Conservation (phyloP, 75 land plant genomes). For the Sequoiadendron giganteum region DNA sequence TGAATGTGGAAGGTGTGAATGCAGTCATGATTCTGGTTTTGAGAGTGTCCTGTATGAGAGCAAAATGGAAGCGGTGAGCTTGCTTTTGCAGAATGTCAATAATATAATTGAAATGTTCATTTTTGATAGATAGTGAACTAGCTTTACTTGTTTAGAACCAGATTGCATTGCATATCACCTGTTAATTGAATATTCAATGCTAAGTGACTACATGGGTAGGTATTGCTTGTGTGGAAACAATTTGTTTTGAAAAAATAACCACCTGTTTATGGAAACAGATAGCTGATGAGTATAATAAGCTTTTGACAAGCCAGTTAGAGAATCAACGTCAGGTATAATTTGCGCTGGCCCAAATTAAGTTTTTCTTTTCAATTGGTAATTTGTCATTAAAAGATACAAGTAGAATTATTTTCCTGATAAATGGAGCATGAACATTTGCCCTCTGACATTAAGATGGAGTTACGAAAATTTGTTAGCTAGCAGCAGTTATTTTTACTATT, state of each 20-base stretch:
- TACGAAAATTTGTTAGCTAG: background rate
- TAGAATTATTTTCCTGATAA: background rate
- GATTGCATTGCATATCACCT: background rate
- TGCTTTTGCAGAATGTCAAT: background rate
- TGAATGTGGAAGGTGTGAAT: conserved; percentile 64
- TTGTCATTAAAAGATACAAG: background rate
- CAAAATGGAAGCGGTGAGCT: conserved; percentile 78
- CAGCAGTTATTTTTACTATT: background rate
- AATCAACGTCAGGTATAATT: conserved; percentile 78
- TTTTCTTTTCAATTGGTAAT: background rate
- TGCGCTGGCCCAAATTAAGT: background rate
- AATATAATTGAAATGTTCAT: background rate
- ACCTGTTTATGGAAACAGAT: conserved; percentile 46
- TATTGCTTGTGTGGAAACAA: background rate
- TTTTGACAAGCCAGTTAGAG: conserved; percentile 81
- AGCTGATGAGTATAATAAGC: conserved; percentile 76
- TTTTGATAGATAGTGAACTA: background rate
- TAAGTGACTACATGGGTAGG: background rate
- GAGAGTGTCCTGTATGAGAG: conserved; percentile 65
- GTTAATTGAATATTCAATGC: background rate
- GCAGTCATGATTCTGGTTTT: conserved; percentile 49
- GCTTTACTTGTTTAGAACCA: background rate
- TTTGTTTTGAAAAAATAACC: background rate
- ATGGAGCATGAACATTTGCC: background rate
- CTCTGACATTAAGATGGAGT: background rate